phyloP scores from a whole-genome alignment of 441 rosid genomes.

The Syzygium syzygioides region DNA sequence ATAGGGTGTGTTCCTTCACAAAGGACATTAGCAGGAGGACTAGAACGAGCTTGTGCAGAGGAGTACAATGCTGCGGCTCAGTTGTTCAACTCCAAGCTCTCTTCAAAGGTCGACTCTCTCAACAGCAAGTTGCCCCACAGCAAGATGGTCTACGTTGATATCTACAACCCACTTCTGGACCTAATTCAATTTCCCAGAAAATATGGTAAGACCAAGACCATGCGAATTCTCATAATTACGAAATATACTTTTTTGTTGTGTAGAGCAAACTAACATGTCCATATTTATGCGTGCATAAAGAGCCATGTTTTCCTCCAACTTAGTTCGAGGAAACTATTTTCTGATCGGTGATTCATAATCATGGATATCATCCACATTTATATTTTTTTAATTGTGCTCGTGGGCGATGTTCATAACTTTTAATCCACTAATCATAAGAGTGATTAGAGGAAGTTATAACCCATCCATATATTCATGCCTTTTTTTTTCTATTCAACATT shows the following conservation, averaged over 20 bases:
- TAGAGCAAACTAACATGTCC: background rate
- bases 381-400: background rate
- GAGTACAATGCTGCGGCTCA: slow-evolving; percentile 37
- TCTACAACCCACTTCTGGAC: slow-evolving; percentile 43
- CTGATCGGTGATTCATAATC: background rate
- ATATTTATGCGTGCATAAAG: background rate
- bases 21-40: slow-evolving; percentile 62
- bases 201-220: slow-evolving; percentile 30
- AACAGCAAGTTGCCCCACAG: slow-evolving; percentile 15
- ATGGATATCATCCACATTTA: background rate
- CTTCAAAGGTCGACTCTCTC: slow-evolving; percentile 28
- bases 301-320: background rate
- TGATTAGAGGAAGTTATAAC: background rate
- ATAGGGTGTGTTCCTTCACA: slow-evolving; percentile 72
- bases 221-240: background rate
- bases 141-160: slow-evolving; percentile 40
- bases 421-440: background rate
- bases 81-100: slow-evolving; percentile 53
- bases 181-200: slow-evolving; percentile 37
- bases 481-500: background rate
- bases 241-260: background rate
- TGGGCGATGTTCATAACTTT: background rate
- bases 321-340: background rate
- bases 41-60: slow-evolving; percentile 38
- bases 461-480: background rate